Base-by-base conservation (phyloP, 139 green algal genomes). In the Chlorella vulgaris region DNA sequence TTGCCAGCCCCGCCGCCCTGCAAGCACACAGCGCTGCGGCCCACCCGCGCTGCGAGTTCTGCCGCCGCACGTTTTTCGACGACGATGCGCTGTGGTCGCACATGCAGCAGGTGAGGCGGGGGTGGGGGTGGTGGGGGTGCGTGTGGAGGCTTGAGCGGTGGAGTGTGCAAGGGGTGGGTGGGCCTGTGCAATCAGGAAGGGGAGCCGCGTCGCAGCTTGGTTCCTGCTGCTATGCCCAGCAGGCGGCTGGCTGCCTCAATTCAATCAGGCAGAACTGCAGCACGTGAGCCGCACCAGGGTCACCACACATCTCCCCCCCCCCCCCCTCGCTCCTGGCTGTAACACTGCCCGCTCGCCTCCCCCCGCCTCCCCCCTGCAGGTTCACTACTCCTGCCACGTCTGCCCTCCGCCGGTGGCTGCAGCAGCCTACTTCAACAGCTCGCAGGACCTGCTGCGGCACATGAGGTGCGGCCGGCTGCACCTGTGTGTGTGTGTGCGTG, bases 21-120 rank as follows among this genome's bases (percentile, higher is more conserved):
- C 60, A 69, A 22, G 81, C 60, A 24, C 92, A 95, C 84, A 38
- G 80, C 50, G 74, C 38, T 0, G 67, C 55, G 1, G 40, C 47
- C 22, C 92, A 95, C 85, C 89, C 90, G 19, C 69, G 75, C 68
- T 95, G 92, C 85, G 68, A 85, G 61, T 95, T 92, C 78, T 95
- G 92, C 86, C 36, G 85, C 66, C 61, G 61, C 39, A 81, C 67
- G 70, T 93, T 91, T 58, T 94, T 88, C 73, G 85, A 83, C 26
- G 67, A 47, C 26, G 92, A 95, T 66, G 91, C 87, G 78, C 76
- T 94, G 76, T 95, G 81, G 61, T 47, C 77, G 40, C 85, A 92
- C 84, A 88, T 90, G 78, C 81, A 82, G 8, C 50, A 78, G 51
- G 77, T 68, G 53, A 7, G 26, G 68, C 47, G 15, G 47, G 10